Evolutionary conservation across 1,139 yeast genomes (phyloP).

Genomic region (Taiozyma sp.): DNA sequence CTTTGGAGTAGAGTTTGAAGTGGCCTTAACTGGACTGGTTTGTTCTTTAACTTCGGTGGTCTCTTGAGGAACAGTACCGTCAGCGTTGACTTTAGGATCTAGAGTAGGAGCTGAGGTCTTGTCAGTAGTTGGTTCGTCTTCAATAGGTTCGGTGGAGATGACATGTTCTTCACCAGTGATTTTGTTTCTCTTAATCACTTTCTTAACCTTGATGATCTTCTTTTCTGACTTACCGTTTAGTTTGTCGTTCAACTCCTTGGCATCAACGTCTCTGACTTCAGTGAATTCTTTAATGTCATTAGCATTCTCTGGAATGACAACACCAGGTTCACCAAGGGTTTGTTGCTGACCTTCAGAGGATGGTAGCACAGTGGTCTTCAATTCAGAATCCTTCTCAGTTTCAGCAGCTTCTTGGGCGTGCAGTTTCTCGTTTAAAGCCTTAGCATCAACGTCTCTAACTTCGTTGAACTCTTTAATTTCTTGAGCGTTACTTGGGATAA

Average conservation of each 20-base stretch:
- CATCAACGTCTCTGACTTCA: slow-evolving; percentile 41
- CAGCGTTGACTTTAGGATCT: slow-evolving; percentile 12
- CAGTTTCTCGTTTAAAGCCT: slow-evolving; percentile 36
- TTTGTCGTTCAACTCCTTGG: slow-evolving; percentile 41
- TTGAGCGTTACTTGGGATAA: slow-evolving; percentile 38
- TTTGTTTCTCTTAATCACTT: slow-evolving; percentile 31
- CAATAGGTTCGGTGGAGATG: slow-evolving; percentile 25
- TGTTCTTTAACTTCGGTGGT: slow-evolving; percentile 9
- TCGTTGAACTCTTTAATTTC: slow-evolving; percentile 42
- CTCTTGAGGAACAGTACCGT: slow-evolving; percentile 3
- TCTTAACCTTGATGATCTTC: slow-evolving; percentile 24
- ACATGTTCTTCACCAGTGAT: slow-evolving; percentile 32
- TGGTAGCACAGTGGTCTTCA: slow-evolving; percentile 52
- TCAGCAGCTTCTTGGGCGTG: slow-evolving; percentile 19
- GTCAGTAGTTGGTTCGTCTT: slow-evolving; percentile 7
- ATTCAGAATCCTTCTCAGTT: slow-evolving; percentile 17
- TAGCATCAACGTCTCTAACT: slow-evolving; percentile 43
- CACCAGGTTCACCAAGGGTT: slow-evolving; percentile 55
- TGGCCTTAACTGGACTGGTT: slow-evolving; percentile 5
- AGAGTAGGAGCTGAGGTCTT: slow-evolving; percentile 9
- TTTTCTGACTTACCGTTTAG: slow-evolving; percentile 19
- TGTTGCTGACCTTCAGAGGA: slow-evolving; percentile 42
- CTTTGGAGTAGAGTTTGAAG: slow-evolving; percentile 12
- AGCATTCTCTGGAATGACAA: slow-evolving; percentile 41
- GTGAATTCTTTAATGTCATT: slow-evolving; percentile 43